Base-by-base conservation (phyloP, 2,329 filamentous ascomycete genomes). In the Colletotrichum incanum region DNA sequence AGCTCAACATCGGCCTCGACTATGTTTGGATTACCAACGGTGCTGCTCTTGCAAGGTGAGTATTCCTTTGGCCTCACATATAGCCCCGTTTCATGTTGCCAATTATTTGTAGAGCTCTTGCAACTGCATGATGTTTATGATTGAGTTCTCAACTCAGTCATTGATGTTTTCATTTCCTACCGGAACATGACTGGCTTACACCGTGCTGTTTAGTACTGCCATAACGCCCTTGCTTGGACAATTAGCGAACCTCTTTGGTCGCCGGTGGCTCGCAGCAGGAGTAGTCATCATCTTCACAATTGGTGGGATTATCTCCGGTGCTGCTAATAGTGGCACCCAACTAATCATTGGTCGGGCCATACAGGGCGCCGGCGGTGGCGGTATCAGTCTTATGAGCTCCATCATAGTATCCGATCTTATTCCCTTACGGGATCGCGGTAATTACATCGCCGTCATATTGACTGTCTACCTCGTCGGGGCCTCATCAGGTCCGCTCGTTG, bases 241-340 rank as follows among this genome's bases (percentile, higher is more conserved):
- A 73, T 72, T 87, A 0, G 82, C 84, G 16, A 83, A 89, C 64
- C 81, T 90, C 23, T 90, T 86, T 72, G 88, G 89, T 3, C 82
- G 88, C 1, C 82, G 85, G 26, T 83, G 79, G 60, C 77, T 82
- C 28, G 79, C 81, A 77, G 88, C 0, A 56, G 76, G 7, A 77
- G 84, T 3, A 2, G 81, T 89, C 1, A 79, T 78, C 14, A 71
- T 88, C 1, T 90, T 90, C 72, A 81, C 80, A 0, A 74, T 90
- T 0, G 89, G 89, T 0, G 89, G 87, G 67, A 86, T 84, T 0
- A 80, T 92, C 3, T 84, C 81, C 52, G 89, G 87, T 0, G 84
- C 83, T 3, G 43, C 43, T 0, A 85, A 89, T 0, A 84, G 74
- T 9, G 80, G 79, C 0, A 76, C 74, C 0, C 84, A 86, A 76